Conservation (phyloP, 192 early-diverging fungal species). For the Geranomyces variabilis region DNA sequence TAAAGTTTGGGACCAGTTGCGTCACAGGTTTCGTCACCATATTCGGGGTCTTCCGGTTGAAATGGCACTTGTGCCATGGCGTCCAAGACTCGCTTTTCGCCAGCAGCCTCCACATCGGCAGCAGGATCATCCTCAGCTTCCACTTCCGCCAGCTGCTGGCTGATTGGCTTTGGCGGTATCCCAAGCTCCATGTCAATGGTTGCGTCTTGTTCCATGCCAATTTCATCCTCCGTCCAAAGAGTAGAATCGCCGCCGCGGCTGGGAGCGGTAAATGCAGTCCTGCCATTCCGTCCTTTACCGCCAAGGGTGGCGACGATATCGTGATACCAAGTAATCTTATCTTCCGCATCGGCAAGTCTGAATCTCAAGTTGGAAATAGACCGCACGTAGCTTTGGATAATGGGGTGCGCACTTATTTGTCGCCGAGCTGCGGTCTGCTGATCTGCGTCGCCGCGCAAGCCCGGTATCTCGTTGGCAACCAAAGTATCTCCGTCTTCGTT, state of each 20-base stretch:
- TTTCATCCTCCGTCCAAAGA: conserved; percentile 23
- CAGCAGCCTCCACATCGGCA: conserved; percentile 29
- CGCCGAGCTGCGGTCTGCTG: neutral
- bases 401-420: conserved; percentile 12
- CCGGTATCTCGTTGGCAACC: neutral
- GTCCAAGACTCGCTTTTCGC: conserved; percentile 37
- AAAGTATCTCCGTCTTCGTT: neutral
- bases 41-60: conserved; percentile 14
- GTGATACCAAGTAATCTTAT: conserved; percentile 55
- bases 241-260: conserved; percentile 19
- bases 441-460: neutral
- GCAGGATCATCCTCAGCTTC: conserved; percentile 8
- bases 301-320: conserved; percentile 43
- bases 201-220: conserved; percentile 7
- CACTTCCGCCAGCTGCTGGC: conserved; percentile 3
- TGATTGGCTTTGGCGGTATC: conserved; percentile 31
- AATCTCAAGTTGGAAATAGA: conserved; percentile 48
- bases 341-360: conserved; percentile 47
- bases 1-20: conserved; percentile 35
- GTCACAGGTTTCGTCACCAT: conserved; percentile 18
- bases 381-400: conserved; percentile 39
- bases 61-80: conserved; percentile 21
- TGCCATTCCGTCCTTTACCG: conserved; percentile 20
- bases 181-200: conserved; percentile 21
- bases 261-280: conserved; percentile 20